A percentile compares a stretch with the other conserved stretches of the same genome.
Evolutionary conservation across 2,329 filamentous ascomycete species (phyloP).

Genomic region (Aspergillus ustus): DNA sequence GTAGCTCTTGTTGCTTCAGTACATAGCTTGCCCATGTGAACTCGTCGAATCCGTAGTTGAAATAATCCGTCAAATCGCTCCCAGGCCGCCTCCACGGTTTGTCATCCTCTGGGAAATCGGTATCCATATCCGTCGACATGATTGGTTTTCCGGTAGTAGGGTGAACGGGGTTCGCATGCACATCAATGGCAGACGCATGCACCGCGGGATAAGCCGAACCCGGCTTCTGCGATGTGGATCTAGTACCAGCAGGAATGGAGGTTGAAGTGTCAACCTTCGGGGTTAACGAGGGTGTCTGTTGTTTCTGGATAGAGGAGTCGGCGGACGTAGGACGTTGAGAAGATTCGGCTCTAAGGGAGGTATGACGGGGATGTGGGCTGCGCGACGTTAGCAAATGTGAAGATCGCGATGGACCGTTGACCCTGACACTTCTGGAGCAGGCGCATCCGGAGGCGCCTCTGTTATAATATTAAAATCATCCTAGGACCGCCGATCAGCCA

Average conservation of each 20-base stretch:
- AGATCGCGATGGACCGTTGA: constrained; percentile 11
- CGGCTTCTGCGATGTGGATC: constrained; percentile 52
- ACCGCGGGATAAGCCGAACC: constrained; percentile 69
- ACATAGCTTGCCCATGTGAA: constrained; percentile 97
- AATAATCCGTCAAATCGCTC: constrained; percentile 94
- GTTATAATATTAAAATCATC: constrained; percentile 57
- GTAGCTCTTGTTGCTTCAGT: constrained; percentile 79
- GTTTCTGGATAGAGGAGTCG: constrained; percentile 38
- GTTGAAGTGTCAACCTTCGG: constrained; percentile 39
- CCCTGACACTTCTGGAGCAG: constrained; percentile 43
- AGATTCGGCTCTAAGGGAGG: constrained; percentile 40
- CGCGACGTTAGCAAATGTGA: constrained; percentile 23
- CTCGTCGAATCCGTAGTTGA: constrained; percentile 99
- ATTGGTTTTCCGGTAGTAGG: constrained; percentile 77
- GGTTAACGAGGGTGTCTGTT: constrained; percentile 40
- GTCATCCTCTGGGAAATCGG: constrained; percentile 74
- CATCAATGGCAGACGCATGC: constrained; percentile 79
- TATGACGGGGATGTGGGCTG: constrained; percentile 47
- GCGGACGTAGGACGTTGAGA: constrained; percentile 39
- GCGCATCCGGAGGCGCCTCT: constrained; percentile 50
- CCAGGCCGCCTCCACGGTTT: constrained; percentile 96
- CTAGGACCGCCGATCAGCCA: constrained; percentile 32
- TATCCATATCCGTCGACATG: constrained; percentile 76
- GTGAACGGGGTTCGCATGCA: constrained; percentile 81
- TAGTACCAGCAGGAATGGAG: constrained; percentile 37